These are phyloP conservation scores for Penicillium diatomitis DNA, from an alignment of 495 filamentous ascomycete genomes.

Conservation along the genomic window DNA sequence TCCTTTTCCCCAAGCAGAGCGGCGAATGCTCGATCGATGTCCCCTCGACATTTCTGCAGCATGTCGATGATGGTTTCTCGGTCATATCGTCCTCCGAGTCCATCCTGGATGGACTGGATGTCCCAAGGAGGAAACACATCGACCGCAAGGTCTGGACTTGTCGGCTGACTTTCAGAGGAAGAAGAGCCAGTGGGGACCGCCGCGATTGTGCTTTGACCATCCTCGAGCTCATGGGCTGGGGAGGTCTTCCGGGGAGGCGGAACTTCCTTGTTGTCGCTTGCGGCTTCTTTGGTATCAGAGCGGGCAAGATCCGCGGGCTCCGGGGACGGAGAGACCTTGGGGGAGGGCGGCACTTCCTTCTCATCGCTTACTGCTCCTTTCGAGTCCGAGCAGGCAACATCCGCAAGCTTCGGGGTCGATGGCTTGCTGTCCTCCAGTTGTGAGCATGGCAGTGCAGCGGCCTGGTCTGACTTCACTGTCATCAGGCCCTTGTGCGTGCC, in stretches of 20 bases:
- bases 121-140: slow-evolving; percentile 46
- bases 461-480: neutral
- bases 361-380: neutral
- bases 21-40: slow-evolving; percentile 50
- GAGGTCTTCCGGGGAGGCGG: too few species aligned
- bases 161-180: neutral
- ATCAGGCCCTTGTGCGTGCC: slow-evolving; percentile 48
- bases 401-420: neutral
- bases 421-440: slow-evolving; percentile 21
- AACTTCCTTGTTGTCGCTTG: too few species aligned
- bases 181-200: slow-evolving; percentile 9
- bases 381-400: neutral
- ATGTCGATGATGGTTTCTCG: slow-evolving; percentile 46
- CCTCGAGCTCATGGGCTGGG: slow-evolving; percentile 5
- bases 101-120: slow-evolving; percentile 47
- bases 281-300: too few species aligned
- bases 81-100: slow-evolving; percentile 47
- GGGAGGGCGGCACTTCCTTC: neutral
- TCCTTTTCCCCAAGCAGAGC: slow-evolving; percentile 46
- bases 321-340: too few species aligned
- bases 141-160: slow-evolving; percentile 26
- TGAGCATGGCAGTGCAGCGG: slow-evolving; percentile 23
- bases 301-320: too few species aligned
- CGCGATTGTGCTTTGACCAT: slow-evolving; percentile 7
- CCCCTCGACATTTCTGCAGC: slow-evolving; percentile 50